These are phyloP conservation scores for Excoecaria cochinchinensis DNA, from an alignment of 345 rosid genomes.

Conservation along the genomic window DNA sequence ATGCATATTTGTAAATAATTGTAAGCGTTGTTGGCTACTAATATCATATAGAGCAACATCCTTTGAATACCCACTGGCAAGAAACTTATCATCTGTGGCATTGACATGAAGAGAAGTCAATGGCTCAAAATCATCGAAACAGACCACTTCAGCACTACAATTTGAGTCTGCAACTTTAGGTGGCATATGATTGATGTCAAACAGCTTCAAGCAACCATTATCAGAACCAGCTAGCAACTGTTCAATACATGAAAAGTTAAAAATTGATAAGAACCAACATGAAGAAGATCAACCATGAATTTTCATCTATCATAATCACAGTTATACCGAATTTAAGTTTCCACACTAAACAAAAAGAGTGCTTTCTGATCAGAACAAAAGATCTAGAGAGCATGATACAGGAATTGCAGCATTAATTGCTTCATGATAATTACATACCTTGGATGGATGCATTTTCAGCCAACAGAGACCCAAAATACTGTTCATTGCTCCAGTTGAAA, in stretches of 20 bases:
- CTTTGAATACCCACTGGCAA: slow-evolving; percentile 90
- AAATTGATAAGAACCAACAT: slow-evolving; percentile 6
- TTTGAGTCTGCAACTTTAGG: slow-evolving; percentile 35
- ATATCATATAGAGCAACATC: slow-evolving; percentile 87
- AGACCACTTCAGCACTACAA: slow-evolving; percentile 39
- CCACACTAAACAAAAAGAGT: background rate
- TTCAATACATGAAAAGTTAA: slow-evolving; percentile 7
- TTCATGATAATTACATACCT: slow-evolving; percentile 30
- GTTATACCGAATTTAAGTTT: background rate
- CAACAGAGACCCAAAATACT: slow-evolving; percentile 58
- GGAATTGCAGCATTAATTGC: background rate
- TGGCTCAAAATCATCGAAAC: slow-evolving; percentile 86
- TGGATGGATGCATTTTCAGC: slow-evolving; percentile 54
- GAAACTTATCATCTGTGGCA: slow-evolving; percentile 79
- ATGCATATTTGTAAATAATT: slow-evolving; percentile 83
- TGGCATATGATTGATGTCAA: slow-evolving; percentile 57
- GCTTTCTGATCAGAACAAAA: background rate
- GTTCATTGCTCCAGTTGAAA: slow-evolving; percentile 34
- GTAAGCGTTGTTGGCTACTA: slow-evolving; percentile 59
- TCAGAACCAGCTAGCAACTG: slow-evolving; percentile 97
- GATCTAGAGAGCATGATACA: background rate
- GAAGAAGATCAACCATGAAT: background rate
- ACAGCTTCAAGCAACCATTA: slow-evolving; percentile 76
- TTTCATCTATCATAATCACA: background rate
- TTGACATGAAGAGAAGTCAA: slow-evolving; percentile 92